Evolutionary conservation across 305 asterid species (phyloP).

Genomic region (Plantago coronopus): DNA sequence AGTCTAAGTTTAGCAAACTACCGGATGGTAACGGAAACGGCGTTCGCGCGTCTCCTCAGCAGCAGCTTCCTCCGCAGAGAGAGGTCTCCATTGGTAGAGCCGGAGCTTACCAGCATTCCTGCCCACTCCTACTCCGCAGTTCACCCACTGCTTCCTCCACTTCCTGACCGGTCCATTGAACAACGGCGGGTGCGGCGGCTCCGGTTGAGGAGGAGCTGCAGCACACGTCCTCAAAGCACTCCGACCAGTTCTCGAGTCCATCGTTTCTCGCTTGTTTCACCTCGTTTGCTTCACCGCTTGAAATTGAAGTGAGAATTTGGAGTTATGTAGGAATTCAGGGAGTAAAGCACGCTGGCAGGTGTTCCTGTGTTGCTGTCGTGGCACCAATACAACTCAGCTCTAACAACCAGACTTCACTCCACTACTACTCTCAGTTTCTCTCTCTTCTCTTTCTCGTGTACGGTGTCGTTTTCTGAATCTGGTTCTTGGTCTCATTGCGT

Average conservation of each 20-base stretch:
- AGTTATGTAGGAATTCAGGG: no score
- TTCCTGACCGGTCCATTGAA: slow-evolving; percentile 3
- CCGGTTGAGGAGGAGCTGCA: neutral
- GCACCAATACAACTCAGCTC: no score
- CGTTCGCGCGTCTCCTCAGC: slow-evolving; percentile 33
- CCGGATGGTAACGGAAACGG: slow-evolving; percentile 45
- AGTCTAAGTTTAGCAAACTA: neutral
- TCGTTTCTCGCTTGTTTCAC: no score
- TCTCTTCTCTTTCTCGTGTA: no score
- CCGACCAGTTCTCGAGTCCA: neutral
- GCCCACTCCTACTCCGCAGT: neutral
- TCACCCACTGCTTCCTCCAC: slow-evolving; percentile 10
- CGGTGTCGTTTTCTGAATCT: no score
- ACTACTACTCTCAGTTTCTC: no score
- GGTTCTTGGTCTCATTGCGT: no score
- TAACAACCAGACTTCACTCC: no score
- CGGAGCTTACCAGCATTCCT: neutral
- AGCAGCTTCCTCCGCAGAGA: neutral
- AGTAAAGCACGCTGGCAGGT: no score
- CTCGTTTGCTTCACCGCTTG: no score
- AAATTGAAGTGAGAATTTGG: no score
- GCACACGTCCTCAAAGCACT: neutral
- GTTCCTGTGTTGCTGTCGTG: no score
- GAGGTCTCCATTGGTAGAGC: neutral
- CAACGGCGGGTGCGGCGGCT: slow-evolving; percentile 1